A percentile compares a stretch with the other conserved stretches of the same genome.
Evolutionary conservation across 2,329 filamentous ascomycete species (phyloP).

Genomic region (Elsinoe arachidis): DNA sequence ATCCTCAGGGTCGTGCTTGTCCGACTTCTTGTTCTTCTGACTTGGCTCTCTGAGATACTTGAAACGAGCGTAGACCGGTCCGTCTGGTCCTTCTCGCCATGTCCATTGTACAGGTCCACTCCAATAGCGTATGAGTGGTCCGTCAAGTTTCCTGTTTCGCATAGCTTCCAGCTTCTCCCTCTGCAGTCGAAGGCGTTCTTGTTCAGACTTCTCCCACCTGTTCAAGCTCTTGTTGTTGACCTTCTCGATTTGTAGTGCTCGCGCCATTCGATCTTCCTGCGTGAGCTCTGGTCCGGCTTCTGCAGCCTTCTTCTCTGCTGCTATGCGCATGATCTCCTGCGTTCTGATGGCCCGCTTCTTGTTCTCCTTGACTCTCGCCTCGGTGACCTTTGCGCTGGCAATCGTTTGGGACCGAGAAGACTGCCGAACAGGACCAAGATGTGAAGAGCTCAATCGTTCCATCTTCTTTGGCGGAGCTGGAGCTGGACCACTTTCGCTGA

Average conservation of each 20-base stretch:
- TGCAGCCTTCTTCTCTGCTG: conserved; percentile 36
- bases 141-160: conserved; percentile 76
- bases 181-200: conserved; percentile 75
- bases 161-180: conserved; percentile 76
- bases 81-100: conserved; percentile 61
- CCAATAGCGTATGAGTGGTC: conserved; percentile 85
- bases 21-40: conserved; percentile 21
- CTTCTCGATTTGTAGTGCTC: conserved; percentile 75
- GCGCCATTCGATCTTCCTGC: conserved; percentile 71
- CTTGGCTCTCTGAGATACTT: conserved; percentile 26
- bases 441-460: conserved; percentile 55
- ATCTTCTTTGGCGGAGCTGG: conserved; percentile 50
- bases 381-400: conserved; percentile 47
- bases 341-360: conserved; percentile 64
- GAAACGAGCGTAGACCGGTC: conserved; percentile 23
- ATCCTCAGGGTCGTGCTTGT: conserved; percentile 15
- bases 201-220: conserved; percentile 88
- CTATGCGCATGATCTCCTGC: conserved; percentile 54
- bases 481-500: conserved; percentile 23
- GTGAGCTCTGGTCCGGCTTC: conserved; percentile 16
- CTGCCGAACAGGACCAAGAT: conserved; percentile 53
- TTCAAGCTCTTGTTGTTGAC: conserved; percentile 84
- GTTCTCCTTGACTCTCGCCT: conserved; percentile 65
- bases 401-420: conserved; percentile 56
- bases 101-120: conserved; percentile 82